Evolutionary conservation across 2,329 filamentous ascomycete genomes (phyloP).

Genomic region (Blastomyces emzantsi): DNA sequence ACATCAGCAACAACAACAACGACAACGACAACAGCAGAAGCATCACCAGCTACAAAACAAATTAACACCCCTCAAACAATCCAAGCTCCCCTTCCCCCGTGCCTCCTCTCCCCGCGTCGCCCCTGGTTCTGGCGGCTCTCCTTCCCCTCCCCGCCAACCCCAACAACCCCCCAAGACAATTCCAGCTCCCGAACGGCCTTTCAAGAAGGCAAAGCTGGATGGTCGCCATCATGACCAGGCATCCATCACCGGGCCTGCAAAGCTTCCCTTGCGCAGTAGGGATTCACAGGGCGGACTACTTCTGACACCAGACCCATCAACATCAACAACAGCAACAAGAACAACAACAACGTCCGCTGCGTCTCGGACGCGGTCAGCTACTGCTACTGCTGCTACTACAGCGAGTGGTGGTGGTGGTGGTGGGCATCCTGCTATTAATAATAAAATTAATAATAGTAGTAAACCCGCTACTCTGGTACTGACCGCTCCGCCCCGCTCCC

Average conservation of each 20-base stretch:
- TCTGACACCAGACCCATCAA: conserved; percentile 11
- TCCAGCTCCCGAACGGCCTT: conserved; percentile 10
- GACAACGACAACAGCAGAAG: conserved; percentile 12
- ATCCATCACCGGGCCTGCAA: conserved; percentile 15
- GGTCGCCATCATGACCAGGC: conserved; percentile 13
- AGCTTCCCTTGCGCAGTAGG: conserved; percentile 19
- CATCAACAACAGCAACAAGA: background rate
- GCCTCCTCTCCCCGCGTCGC: conserved; percentile 12
- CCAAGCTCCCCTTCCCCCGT: conserved; percentile 9
- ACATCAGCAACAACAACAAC: no score
- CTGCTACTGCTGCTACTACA: background rate
- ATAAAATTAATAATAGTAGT: background rate
- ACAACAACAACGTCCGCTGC: conserved; percentile 6
- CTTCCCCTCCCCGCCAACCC: background rate
- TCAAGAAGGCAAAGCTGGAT: conserved; percentile 15
- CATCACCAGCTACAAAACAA: background rate
- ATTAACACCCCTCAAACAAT: background rate
- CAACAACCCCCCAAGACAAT: conserved; percentile 3
- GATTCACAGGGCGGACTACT: conserved; percentile 25
- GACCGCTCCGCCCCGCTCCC: background rate
- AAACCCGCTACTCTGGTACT: background rate
- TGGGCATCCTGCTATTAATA: background rate
- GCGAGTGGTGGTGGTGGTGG: background rate
- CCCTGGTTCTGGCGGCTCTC: conserved; percentile 5
- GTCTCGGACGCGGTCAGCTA: conserved; percentile 7